phyloP scores from a whole-genome alignment of 768 basidiomycete species.

The Daedaleopsis nitida region DNA sequence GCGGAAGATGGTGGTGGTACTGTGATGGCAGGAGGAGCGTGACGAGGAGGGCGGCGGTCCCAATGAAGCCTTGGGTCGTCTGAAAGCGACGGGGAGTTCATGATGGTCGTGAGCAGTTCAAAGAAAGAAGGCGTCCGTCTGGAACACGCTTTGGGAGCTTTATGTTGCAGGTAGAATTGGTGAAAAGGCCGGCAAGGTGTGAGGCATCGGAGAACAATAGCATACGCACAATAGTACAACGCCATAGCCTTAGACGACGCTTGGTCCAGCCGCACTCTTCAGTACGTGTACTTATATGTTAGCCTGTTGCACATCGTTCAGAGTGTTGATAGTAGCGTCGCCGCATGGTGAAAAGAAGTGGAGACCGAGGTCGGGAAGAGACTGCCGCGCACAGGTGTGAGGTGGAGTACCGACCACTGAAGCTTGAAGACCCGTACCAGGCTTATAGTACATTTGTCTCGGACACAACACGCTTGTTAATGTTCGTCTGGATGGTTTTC shows the following conservation, averaged over 20 bases:
- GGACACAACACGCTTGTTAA: too few species aligned
- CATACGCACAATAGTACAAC: conserved; percentile 9
- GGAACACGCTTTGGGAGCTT: conserved; percentile 4
- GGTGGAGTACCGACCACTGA: too few species aligned
- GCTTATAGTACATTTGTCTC: too few species aligned
- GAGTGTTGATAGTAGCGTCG: too few species aligned
- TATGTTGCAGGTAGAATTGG: conserved; percentile 8
- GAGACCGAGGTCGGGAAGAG: too few species aligned
- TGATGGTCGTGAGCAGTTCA: conserved; percentile 9
- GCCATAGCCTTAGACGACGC: not conserved
- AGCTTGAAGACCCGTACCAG: too few species aligned
- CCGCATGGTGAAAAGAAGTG: too few species aligned
- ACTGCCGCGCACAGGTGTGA: too few species aligned
- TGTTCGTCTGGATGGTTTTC: too few species aligned
- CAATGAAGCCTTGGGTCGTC: conserved; percentile 3
- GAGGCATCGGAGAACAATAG: conserved; percentile 21
- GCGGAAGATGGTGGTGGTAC: conserved; percentile 17
- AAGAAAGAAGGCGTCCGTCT: conserved; percentile 4
- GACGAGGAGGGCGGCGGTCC: conserved; percentile 15
- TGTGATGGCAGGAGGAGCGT: conserved; percentile 17
- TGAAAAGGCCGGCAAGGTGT: not conserved
- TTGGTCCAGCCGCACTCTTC: not conserved
- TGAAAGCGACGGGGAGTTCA: conserved; percentile 5
- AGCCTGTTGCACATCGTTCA: not conserved
- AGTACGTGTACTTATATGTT: not conserved